These are phyloP conservation scores for Jatropha multifida DNA, from an alignment of 441 rosid genomes.

Conservation along the genomic window DNA sequence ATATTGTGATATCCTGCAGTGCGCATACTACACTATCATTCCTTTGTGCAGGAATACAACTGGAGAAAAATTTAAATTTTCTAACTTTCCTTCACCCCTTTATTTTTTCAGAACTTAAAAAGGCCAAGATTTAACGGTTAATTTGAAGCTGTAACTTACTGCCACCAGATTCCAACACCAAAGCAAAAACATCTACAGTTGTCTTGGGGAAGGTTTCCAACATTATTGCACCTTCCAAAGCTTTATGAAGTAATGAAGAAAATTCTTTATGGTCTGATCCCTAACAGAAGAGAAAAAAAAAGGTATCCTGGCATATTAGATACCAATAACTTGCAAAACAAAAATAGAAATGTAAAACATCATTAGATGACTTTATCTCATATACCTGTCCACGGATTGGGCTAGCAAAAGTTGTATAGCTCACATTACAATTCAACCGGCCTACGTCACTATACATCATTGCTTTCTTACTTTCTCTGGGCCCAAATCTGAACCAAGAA, in stretches of 20 bases:
- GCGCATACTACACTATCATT: neutral
- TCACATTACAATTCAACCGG: constrained; percentile 77
- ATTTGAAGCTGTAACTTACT: constrained; percentile 49
- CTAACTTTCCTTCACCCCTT: neutral
- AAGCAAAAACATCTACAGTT: constrained; percentile 79
- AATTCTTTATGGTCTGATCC: constrained; percentile 79
- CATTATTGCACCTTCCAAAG: constrained; percentile 85
- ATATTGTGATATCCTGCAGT: neutral
- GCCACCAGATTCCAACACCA: constrained; percentile 91
- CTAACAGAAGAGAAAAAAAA: constrained; percentile 31
- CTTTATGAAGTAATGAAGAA: constrained; percentile 88
- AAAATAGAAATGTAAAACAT: constrained; percentile 9
- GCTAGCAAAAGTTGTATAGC: constrained; percentile 78
- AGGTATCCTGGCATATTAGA: constrained; percentile 17
- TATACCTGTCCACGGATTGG: constrained; percentile 69
- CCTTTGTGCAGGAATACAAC: neutral
- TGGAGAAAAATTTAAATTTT: neutral
- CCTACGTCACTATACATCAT: constrained; percentile 86
- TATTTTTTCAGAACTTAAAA: neutral
- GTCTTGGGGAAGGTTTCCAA: constrained; percentile 91
- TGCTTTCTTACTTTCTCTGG: constrained; percentile 96
- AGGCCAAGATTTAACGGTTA: constrained; percentile 8
- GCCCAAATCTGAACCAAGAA: constrained; percentile 69
- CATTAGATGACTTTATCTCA: constrained; percentile 1
- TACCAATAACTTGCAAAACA: constrained; percentile 17